Base-by-base conservation (phyloP, 1,284 basidiomycete species). In the Limonomyces culmigenus region DNA sequence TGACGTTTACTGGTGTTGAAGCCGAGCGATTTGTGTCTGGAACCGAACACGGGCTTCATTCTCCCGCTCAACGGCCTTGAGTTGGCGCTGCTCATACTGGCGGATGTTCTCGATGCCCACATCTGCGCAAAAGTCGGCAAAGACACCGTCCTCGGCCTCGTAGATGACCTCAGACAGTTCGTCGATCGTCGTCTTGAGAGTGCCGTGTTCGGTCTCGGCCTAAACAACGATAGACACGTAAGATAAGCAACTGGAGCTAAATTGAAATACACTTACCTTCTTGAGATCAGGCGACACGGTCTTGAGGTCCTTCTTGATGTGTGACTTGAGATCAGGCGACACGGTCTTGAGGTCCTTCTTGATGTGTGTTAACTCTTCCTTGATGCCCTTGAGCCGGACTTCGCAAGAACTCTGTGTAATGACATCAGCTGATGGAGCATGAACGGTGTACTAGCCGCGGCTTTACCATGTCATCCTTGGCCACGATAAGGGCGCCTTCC, bases 31-130 rank as follows among this genome's bases (percentile, higher is more conserved):
- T 53, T 96, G 89, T 10, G 79, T 81, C 42, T 91, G 78, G 49
- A 77, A 95, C 37, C 80, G 69, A 43, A 92, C 59, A 38, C 86
- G 63, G 2, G 85, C 86, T 45, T 86, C 85, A 48, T 71, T 84
- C 54, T 91, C 88, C 46, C 85, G 79, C 50, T 88, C 75, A 1
- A 85, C 85, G 16, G 85, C 68, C 51, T 80, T 85, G 20, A 97
- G 65, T 50, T 96, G 91, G 14, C 84, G 73, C 50, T 88, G 81
- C 56, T 98, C 93, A 53, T 96, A 99, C 43, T 95, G 88, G 31
- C 93, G 76, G 42, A 98, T 92, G 56, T 81, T 77, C 21, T 58
- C 53, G 6, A 96, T 80, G 4, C 76, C 71, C 45, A 98, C 91
- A 39, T 73, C 68, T 25, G 55, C 52, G 53, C 93, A 97, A 60